Conservation (phyloP, 148 eudicot species). For the Rhododendron griersonianum region DNA sequence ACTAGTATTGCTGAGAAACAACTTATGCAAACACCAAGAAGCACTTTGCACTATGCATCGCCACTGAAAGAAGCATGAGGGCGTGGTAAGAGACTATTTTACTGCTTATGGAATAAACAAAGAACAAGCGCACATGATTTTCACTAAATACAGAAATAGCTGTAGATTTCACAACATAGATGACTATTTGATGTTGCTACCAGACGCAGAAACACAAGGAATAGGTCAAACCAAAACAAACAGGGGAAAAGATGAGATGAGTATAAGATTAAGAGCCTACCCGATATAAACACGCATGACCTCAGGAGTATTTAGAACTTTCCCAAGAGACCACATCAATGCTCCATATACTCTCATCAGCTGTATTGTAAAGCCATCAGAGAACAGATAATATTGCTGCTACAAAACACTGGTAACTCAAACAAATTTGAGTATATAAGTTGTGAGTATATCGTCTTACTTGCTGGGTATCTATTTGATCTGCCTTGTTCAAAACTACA, state of each 20-base stretch:
- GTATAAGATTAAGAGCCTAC: slow-evolving; percentile 29
- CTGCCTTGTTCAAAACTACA: slow-evolving; percentile 92
- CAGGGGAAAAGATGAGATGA: not conserved
- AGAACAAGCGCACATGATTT: not conserved
- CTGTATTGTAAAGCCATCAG: slow-evolving; percentile 32
- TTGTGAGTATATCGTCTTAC: slow-evolving; percentile 30
- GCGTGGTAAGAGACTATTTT: not conserved
- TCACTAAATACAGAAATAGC: not conserved
- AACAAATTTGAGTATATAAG: not conserved
- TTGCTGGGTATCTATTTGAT: slow-evolving; percentile 97
- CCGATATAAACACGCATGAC: slow-evolving; percentile 95
- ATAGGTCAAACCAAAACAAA: not conserved
- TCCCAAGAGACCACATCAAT: slow-evolving; percentile 99
- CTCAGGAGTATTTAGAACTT: slow-evolving; percentile 95
- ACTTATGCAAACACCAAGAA: not conserved
- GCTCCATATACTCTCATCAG: slow-evolving; percentile 99
- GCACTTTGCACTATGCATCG: not conserved
- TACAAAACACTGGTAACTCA: not conserved
- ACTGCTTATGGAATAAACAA: not conserved
- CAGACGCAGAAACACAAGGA: not conserved
- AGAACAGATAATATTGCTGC: slow-evolving; percentile 4
- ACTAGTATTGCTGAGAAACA: not conserved
- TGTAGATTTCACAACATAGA: not conserved
- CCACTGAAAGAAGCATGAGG: not conserved
- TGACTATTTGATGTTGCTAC: not conserved